A percentile compares a stretch with the other conserved stretches of the same genome.
Conservation (phyloP, 371 early-diverging fungal species). For the Mucor racemosus region DNA sequence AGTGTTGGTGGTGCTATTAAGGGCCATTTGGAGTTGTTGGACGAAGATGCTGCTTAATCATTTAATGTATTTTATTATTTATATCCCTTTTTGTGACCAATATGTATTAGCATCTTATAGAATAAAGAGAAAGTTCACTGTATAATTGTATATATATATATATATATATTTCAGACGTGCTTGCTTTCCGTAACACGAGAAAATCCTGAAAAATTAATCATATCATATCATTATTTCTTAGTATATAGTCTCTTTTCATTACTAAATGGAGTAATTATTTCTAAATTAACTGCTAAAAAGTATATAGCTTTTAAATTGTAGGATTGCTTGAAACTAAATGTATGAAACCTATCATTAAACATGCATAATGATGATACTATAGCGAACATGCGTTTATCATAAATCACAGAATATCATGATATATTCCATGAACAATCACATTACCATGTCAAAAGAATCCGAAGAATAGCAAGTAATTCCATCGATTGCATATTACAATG, state of each 20-base stretch:
- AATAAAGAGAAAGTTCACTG: not conserved
- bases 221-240: too few relatives aligned
- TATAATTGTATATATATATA: too few relatives aligned
- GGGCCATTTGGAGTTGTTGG: conserved; percentile 83
- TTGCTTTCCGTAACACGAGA: not conserved
- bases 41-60: conserved; percentile 12
- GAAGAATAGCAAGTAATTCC: not conserved
- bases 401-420: not conserved
- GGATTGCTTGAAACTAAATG: not conserved
- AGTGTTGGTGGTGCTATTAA: conserved; percentile 94
- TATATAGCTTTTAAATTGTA: too few relatives aligned
- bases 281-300: too few relatives aligned
- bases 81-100: not conserved
- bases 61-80: not conserved
- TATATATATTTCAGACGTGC: too few relatives aligned
- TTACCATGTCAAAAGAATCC: not conserved
- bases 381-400: not conserved
- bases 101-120: not conserved
- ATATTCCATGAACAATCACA: not conserved
- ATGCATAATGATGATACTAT: too few relatives aligned
- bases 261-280: too few relatives aligned
- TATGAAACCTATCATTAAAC: too few relatives aligned
- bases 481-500: not conserved
- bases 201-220: not conserved
- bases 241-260: too few relatives aligned